Base-by-base conservation (phyloP, 2,329 filamentous ascomycete species). In the Penicillium sp. region DNA sequence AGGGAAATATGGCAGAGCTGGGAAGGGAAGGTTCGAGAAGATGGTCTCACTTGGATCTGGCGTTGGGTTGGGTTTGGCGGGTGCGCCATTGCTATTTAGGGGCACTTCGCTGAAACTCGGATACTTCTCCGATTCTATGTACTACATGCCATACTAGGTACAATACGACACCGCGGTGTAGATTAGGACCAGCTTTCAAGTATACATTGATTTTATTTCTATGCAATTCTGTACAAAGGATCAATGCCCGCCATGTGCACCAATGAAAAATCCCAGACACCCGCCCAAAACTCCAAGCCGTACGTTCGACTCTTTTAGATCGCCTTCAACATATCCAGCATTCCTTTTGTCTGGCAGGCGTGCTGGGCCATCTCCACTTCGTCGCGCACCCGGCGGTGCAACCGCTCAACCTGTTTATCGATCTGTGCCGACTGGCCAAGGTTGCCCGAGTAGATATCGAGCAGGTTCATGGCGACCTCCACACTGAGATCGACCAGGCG, bases 371-470 rank as follows among this genome's bases (percentile, higher is more conserved):
- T 85, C 71, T 95, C 90, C 10, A 92, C 87, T 70, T 94, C 89
- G 36, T 82, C 76, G 56, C 83, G 81, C 18, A 97, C 92, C 35
- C 86, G 79, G 41, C 80, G 76, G 67, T 88, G 84, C 57, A 96
- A 76, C 44, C 78, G 79, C 61, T 83, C 80, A 64, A 97, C 85
- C 44, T 86, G 79, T 44, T 79, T 79, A 55, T 89, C 85, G 50
- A 97, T 81, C 68, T 89, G 85, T 6, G 82, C 79, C 31, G 87
- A 91, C 44, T 85, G 84, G 2, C 84, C 88, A 22, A 91, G 79
- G 61, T 90, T 88, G 67, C 89, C 86, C 27, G 88, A 85, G 70
- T 97, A 99, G 33, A 97, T 77, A 65, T 99, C 92, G 18, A 97
- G 76, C 31, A 97, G 77, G 53, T 91, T 80, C 64, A 95, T 81